phyloP scores from a whole-genome alignment of 257 asterid species.

The Solanum corneliomulleri region DNA sequence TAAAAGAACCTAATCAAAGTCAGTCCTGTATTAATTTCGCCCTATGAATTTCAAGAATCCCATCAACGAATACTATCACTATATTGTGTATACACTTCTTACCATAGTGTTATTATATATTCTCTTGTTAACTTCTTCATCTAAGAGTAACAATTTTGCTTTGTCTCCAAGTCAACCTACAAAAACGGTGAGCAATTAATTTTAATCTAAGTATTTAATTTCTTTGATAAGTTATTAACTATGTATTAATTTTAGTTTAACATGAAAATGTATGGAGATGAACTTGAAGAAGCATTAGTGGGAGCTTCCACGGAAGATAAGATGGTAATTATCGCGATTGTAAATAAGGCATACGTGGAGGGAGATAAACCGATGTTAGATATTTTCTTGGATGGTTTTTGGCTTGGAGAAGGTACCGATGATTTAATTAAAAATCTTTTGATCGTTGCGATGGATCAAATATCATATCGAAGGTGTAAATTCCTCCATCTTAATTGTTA shows the following conservation, averaged over 20 bases:
- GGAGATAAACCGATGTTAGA: constrained; percentile 42
- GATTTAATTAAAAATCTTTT: constrained; percentile 11
- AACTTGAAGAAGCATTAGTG: constrained; percentile 19
- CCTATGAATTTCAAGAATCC: not conserved
- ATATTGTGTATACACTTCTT: not conserved
- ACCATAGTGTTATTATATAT: not conserved
- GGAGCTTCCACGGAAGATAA: constrained; percentile 17
- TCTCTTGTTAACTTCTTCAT: not conserved
- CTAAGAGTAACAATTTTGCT: not conserved
- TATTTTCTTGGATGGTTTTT: constrained; percentile 41
- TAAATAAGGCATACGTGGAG: constrained; percentile 39
- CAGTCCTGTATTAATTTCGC: not conserved
- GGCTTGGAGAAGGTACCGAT: constrained; percentile 36
- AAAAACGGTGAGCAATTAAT: not conserved
- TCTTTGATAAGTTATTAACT: not conserved
- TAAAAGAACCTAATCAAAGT: not conserved
- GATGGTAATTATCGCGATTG: constrained; percentile 28
- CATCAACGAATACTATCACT: not conserved
- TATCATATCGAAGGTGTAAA: constrained; percentile 26
- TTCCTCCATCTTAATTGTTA: constrained; percentile 35
- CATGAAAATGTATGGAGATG: not conserved
- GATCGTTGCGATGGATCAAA: constrained; percentile 37
- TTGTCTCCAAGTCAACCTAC: not conserved
- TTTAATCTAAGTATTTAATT: not conserved
- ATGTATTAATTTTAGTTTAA: not conserved